Evolutionary conservation across 1,284 basidiomycete genomes (phyloP).

Genomic region (Sporisorium graminicola): DNA sequence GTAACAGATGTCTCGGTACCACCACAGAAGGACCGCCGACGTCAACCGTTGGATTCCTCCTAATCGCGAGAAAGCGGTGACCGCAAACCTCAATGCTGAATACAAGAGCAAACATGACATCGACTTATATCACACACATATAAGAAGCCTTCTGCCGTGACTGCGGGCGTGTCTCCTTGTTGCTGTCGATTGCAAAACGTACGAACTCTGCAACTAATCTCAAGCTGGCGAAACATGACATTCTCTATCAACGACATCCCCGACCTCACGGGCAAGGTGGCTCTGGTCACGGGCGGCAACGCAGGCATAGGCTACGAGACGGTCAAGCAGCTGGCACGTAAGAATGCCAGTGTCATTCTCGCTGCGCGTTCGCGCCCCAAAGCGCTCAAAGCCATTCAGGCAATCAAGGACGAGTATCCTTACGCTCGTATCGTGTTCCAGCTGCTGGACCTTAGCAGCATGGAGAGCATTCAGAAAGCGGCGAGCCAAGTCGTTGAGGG

Average conservation of each 20-base stretch:
- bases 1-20: no score
- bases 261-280: background rate
- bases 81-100: no score
- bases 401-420: background rate
- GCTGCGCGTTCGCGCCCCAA: background rate
- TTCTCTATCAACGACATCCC: background rate
- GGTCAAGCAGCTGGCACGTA: background rate
- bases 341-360: background rate
- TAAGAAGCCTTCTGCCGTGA: no score
- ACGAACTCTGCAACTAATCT: no score
- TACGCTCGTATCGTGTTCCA: background rate
- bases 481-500: background rate
- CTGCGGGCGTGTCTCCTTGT: no score
- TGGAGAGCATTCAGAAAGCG: slow-evolving; percentile 1
- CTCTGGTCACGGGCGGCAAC: slow-evolving; percentile 8
- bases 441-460: background rate
- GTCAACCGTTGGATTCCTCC: no score
- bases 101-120: no score
- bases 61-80: no score
- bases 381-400: background rate
- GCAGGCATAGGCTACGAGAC: background rate
- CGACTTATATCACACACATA: no score
- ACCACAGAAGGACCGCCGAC: no score
- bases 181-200: no score
- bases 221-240: background rate